A percentile compares a stretch with the other conserved stretches of the same genome.
These are phyloP conservation scores for Solanum appendiculatum DNA, from an alignment of 257 asterid genomes.

Conservation along the genomic window DNA sequence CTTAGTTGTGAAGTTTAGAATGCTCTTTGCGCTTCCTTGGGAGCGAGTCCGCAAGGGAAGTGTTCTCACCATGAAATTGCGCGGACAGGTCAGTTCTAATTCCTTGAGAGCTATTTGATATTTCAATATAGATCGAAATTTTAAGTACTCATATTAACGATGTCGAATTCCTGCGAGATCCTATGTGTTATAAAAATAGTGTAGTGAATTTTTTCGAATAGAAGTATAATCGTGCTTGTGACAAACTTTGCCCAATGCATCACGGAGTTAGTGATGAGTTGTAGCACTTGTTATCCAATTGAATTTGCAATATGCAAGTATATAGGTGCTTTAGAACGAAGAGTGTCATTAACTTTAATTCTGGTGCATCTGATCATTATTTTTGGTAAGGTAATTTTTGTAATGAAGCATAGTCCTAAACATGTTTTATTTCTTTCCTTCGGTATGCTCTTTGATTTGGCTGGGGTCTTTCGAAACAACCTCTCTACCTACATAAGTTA, in stretches of 20 bases:
- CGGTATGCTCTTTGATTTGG: neutral
- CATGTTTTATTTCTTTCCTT: neutral
- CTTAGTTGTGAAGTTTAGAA: constrained; percentile 56
- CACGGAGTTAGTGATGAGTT: neutral
- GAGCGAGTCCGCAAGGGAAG: constrained; percentile 89
- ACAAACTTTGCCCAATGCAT: neutral
- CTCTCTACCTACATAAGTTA: too few relatives aligned
- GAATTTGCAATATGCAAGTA: neutral
- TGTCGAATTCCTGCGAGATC: neutral
- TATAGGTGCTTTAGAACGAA: neutral
- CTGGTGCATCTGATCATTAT: neutral
- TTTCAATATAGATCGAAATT: neutral
- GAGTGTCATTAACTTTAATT: neutral
- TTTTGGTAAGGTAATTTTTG: neutral
- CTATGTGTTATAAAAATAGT: neutral
- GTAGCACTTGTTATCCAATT: neutral
- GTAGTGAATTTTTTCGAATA: neutral
- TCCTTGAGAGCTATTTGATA: neutral
- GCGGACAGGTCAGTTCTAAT: constrained; percentile 58
- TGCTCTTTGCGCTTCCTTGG: constrained; percentile 88
- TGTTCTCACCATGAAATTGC: constrained; percentile 71
- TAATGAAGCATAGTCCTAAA: neutral
- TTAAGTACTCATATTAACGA: neutral
- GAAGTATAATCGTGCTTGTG: neutral
- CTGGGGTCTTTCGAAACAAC: neutral